Conservation (phyloP, 108 stramenopile species). For the Aureococcus anophagefferens region DNA sequence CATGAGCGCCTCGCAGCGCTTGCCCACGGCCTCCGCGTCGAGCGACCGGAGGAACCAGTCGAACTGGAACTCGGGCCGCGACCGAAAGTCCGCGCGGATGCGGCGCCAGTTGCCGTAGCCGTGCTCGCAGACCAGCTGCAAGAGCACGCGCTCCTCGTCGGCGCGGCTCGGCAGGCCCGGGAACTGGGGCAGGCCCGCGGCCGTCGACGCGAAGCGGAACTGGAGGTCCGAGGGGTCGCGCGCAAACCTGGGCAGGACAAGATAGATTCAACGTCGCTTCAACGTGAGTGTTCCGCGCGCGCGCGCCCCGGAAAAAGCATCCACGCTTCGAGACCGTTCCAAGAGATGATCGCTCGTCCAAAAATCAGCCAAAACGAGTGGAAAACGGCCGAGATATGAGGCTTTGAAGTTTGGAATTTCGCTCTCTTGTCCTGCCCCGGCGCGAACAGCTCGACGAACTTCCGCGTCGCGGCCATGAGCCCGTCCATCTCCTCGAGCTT, state of each 20-base stretch:
- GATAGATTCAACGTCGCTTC: too few relatives aligned
- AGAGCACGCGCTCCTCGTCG: not conserved
- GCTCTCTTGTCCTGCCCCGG: constrained; percentile 64
- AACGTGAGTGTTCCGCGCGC: too few relatives aligned
- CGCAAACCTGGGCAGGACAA: too few relatives aligned
- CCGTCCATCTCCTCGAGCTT: constrained; percentile 64
- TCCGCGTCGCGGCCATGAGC: constrained; percentile 49
- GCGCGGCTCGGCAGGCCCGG: too few relatives aligned
- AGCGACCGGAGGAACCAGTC: constrained; percentile 67
- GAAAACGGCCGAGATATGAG: too few relatives aligned
- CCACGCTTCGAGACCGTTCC: too few relatives aligned
- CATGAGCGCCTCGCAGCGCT: not conserved
- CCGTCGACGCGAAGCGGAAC: not conserved
- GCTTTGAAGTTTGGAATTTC: too few relatives aligned
- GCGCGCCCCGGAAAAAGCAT: too few relatives aligned
- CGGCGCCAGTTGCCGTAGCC: constrained; percentile 80
- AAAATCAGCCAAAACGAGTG: too few relatives aligned
- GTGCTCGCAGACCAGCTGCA: constrained; percentile 23
- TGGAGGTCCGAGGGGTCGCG: too few relatives aligned
- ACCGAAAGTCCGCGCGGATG: constrained; percentile 59
- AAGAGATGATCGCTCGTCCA: too few relatives aligned
- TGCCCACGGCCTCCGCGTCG: not conserved
- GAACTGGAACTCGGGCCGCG: constrained; percentile 56
- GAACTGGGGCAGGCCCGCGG: too few relatives aligned
- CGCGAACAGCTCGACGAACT: constrained; percentile 69